These are phyloP conservation scores for Penicillium corylophilum DNA, from an alignment of 2,329 filamentous ascomycete species.

Conservation along the genomic window DNA sequence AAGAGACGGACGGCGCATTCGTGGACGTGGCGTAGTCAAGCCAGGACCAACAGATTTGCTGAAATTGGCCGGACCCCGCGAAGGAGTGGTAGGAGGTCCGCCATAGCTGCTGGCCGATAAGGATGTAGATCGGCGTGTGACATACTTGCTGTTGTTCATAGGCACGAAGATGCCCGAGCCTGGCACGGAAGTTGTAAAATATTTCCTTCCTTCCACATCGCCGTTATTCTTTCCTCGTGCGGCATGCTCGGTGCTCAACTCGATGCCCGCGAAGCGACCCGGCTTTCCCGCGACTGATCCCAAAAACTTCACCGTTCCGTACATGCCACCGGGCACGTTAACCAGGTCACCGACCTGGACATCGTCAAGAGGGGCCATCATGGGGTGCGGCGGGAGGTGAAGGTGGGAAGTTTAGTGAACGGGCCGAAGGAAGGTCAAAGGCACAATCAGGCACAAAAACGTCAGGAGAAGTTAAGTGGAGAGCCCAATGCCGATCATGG, in stretches of 20 bases:
- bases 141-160: slow-evolving; percentile 67
- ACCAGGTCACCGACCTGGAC: slow-evolving; percentile 78
- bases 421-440: background rate
- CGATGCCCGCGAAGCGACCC: slow-evolving; percentile 88
- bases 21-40: slow-evolving; percentile 66
- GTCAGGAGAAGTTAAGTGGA: slow-evolving; percentile 9
- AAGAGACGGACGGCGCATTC: slow-evolving; percentile 69
- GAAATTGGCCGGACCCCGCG: slow-evolving; percentile 71
- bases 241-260: slow-evolving; percentile 78
- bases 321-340: slow-evolving; percentile 91
- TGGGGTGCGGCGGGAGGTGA: slow-evolving; percentile 1
- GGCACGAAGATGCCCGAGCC: slow-evolving; percentile 94
- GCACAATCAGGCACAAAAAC: background rate
- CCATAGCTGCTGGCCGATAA: slow-evolving; percentile 24
- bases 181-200: slow-evolving; percentile 76
- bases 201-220: slow-evolving; percentile 81
- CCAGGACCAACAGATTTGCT: slow-evolving; percentile 82
- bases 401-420: background rate
- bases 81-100: slow-evolving; percentile 68
- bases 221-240: slow-evolving; percentile 89
- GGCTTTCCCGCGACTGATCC: slow-evolving; percentile 85
- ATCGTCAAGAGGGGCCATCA: slow-evolving; percentile 45
- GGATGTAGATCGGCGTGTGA: slow-evolving; percentile 58
- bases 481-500: slow-evolving; percentile 14
- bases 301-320: slow-evolving; percentile 84